Evolutionary conservation across 257 asterid species (phyloP).

Genomic region (Nicotiana paniculata): DNA sequence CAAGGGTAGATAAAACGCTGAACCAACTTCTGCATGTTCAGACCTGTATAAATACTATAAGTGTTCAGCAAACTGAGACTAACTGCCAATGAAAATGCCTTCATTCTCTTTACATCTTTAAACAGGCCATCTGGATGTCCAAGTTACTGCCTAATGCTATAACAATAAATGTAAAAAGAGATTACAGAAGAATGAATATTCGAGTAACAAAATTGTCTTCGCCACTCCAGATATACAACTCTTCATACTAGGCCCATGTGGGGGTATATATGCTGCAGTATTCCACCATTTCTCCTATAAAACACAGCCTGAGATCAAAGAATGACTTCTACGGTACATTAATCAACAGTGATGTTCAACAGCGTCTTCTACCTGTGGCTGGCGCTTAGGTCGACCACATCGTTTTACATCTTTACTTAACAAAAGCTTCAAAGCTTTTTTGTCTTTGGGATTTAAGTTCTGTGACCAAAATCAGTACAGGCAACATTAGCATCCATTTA

Average conservation of each 20-base stretch:
- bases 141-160: neutral
- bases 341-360: slow-evolving; percentile 4
- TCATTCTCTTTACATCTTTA: neutral
- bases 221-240: neutral
- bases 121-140: neutral
- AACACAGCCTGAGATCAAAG: slow-evolving; percentile 5
- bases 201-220: neutral
- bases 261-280: neutral
- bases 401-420: slow-evolving; percentile 48
- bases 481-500: neutral
- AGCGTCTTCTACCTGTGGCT: slow-evolving; percentile 25
- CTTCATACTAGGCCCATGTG: neutral
- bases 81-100: neutral
- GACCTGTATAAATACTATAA: neutral
- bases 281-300: slow-evolving; percentile 4
- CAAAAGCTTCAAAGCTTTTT: slow-evolving; percentile 62
- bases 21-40: too few species aligned
- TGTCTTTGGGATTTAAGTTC: slow-evolving; percentile 52
- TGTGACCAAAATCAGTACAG: slow-evolving; percentile 15
- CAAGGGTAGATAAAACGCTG: too few species aligned
- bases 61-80: neutral
- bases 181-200: neutral
- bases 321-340: slow-evolving; percentile 1
- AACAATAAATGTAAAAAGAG: neutral
- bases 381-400: slow-evolving; percentile 59